phyloP scores from a whole-genome alignment of 768 basidiomycete species.

The Amanita molliuscula region DNA sequence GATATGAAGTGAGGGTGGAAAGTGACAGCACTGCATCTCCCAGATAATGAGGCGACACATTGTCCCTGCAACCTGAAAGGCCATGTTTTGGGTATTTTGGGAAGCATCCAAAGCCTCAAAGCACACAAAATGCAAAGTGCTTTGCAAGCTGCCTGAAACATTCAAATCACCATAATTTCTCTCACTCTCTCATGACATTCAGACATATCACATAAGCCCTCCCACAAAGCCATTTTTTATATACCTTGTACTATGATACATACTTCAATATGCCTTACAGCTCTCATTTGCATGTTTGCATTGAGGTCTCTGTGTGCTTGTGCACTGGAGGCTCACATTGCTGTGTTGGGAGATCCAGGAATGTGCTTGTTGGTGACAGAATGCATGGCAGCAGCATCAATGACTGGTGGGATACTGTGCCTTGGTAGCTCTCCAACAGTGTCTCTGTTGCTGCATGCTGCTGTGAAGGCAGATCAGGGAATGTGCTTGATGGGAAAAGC shows the following conservation, averaged over 20 bases:
- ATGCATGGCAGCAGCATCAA: background rate
- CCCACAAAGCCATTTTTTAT: background rate
- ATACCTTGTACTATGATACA: background rate
- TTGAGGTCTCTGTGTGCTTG: too few species aligned
- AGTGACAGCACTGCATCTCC: too few species aligned
- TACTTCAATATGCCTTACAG: too few species aligned
- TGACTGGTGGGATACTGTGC: background rate
- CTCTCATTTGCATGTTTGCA: background rate
- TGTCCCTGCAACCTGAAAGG: too few species aligned
- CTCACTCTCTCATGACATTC: background rate
- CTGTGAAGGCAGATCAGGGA: conserved; percentile 1
- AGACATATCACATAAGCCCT: background rate
- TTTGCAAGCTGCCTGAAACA: too few species aligned
- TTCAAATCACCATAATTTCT: too few species aligned
- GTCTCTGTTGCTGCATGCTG: background rate
- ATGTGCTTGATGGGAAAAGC: background rate
- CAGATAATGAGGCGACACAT: too few species aligned
- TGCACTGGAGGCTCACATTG: background rate
- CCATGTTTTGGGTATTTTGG: too few species aligned
- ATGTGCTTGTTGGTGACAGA: background rate
- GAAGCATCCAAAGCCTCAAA: too few species aligned
- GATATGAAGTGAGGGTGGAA: too few species aligned
- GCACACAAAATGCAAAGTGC: too few species aligned
- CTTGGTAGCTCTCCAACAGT: background rate
- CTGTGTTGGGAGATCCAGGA: background rate